Evolutionary conservation across 352 stramenopile species (phyloP).

Genomic region (Phytophthora parvispora): DNA sequence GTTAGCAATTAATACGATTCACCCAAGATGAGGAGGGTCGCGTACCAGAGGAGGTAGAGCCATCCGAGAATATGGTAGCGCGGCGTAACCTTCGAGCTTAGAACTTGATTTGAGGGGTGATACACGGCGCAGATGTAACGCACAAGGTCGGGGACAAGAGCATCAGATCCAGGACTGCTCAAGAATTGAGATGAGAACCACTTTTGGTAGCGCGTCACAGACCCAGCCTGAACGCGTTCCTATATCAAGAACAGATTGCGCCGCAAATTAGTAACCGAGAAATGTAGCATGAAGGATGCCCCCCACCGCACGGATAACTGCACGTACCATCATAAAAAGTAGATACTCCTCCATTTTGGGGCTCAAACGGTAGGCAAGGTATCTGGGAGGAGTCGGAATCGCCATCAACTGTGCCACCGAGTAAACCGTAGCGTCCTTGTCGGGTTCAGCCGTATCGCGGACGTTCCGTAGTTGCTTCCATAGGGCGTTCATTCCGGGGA

Average conservation of each 20-base stretch:
- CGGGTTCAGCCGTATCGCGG: constrained; percentile 50
- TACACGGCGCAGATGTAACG: constrained; percentile 89
- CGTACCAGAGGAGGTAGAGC: constrained; percentile 88
- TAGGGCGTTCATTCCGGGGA: constrained; percentile 81
- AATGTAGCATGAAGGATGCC: too few relatives aligned
- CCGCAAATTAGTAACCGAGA: not conserved
- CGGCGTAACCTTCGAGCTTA: constrained; percentile 86
- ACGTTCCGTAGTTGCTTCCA: constrained; percentile 86
- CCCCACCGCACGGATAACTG: not conserved
- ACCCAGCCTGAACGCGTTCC: constrained; percentile 80
- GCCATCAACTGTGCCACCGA: constrained; percentile 83
- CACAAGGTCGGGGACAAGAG: constrained; percentile 83
- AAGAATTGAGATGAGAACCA: constrained; percentile 90
- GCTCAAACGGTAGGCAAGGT: constrained; percentile 82
- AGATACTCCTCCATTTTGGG: constrained; percentile 91
- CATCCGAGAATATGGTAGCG: constrained; percentile 90
- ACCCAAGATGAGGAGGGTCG: not conserved
- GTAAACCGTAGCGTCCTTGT: constrained; percentile 60
- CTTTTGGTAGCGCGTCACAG: constrained; percentile 87
- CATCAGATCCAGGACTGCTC: constrained; percentile 68
- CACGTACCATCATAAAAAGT: constrained; percentile 87
- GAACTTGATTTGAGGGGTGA: constrained; percentile 85
- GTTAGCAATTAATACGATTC: constrained; percentile 2
- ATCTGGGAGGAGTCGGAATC: constrained; percentile 76
- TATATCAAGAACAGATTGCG: constrained; percentile 14